Conservation (phyloP, 108 stramenopile genomes). For the Cyclotella distinguenda region DNA sequence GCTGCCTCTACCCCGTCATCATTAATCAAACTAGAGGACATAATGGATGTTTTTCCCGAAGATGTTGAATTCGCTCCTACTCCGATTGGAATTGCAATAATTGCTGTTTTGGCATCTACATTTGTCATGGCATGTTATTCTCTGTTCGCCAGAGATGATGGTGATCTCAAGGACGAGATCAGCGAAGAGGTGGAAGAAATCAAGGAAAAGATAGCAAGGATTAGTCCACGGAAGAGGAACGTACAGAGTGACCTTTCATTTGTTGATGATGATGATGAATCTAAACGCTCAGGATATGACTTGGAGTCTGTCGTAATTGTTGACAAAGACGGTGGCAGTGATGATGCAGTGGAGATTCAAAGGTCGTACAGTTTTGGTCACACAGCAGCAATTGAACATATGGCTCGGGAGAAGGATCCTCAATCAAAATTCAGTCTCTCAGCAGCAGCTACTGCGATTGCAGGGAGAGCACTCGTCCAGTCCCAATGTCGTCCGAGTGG, state of each 20-base stretch:
- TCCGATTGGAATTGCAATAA: slow-evolving; percentile 23
- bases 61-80: slow-evolving; percentile 2
- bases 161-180: background rate
- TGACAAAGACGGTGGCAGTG: slow-evolving; percentile 6
- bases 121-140: slow-evolving; percentile 21
- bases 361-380: background rate
- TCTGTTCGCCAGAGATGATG: slow-evolving; percentile 4
- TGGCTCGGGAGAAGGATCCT: background rate
- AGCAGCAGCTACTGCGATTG: background rate
- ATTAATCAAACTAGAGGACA: background rate
- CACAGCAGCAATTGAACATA: background rate
- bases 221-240: background rate
- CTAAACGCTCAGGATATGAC: background rate
- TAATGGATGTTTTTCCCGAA: background rate
- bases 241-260: background rate
- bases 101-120: slow-evolving; percentile 13
- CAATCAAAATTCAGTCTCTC: background rate
- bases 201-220: slow-evolving; percentile 1
- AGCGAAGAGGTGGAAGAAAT: slow-evolving; percentile 11
- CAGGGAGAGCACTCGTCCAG: background rate
- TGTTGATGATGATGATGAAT: background rate
- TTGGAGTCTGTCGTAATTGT: slow-evolving; percentile 14
- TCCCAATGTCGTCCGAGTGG: no score
- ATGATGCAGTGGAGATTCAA: slow-evolving; percentile 20
- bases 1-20: slow-evolving; percentile 10